phyloP scores from a whole-genome alignment of 1,284 basidiomycete genomes.

The Pulveroboletus sp. region DNA sequence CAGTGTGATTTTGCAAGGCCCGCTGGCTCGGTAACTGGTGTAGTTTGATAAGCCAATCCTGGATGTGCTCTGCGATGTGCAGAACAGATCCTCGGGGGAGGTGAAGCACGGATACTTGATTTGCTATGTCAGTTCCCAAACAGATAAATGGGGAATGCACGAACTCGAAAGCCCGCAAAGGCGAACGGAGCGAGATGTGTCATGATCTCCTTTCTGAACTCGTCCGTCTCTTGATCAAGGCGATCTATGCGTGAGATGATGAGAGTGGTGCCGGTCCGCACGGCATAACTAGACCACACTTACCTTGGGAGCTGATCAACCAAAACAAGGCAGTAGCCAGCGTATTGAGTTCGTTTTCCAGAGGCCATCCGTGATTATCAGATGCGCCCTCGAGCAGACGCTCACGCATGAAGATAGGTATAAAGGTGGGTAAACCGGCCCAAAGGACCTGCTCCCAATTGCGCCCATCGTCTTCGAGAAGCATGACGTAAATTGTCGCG shows the following conservation, averaged over 20 bases:
- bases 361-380: conserved; percentile 49
- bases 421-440: conserved; percentile 44
- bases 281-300: not conserved
- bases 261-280: not conserved
- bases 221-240: conserved; percentile 41
- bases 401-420: conserved; percentile 41
- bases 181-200: conserved; percentile 45
- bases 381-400: conserved; percentile 41
- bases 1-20: conserved; percentile 34
- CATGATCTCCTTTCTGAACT: conserved; percentile 39
- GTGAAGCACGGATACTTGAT: conserved; percentile 38
- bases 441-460: conserved; percentile 56
- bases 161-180: conserved; percentile 51
- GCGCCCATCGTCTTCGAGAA: conserved; percentile 56
- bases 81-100: conserved; percentile 27
- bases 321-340: conserved; percentile 51
- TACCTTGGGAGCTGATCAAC: conserved; percentile 42
- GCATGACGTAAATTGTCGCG: conserved; percentile 61
- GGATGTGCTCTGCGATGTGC: conserved; percentile 3
- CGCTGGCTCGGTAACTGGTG: conserved; percentile 29
- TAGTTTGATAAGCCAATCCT: conserved; percentile 3
- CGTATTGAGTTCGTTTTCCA: conserved; percentile 45
- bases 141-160: conserved; percentile 22
- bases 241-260: conserved; percentile 28
- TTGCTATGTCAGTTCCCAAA: conserved; percentile 14